Evolutionary conservation across 805 yeast species (phyloP).

Genomic region (Saccharomycopsis oosterbeekiorum): DNA sequence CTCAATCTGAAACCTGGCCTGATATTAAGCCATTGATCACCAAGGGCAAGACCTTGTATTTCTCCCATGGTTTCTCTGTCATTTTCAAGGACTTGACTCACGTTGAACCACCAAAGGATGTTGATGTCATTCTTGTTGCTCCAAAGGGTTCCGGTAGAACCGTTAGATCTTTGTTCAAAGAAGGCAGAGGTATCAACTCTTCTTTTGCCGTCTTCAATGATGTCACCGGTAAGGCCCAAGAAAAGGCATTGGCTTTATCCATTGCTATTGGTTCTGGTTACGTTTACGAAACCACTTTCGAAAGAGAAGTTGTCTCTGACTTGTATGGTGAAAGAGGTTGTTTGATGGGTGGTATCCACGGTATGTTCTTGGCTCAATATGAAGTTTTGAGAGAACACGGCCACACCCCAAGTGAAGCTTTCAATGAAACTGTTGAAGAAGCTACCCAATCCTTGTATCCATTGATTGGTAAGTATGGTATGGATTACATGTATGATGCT

Average conservation of each 20-base stretch:
- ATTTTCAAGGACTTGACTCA: conserved; percentile 96
- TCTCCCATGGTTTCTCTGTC: conserved; percentile 99
- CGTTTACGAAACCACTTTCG: conserved; percentile 99
- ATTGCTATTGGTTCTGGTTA: conserved; percentile 99
- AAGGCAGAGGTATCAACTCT: conserved; percentile 99
- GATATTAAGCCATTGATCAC: conserved; percentile 82
- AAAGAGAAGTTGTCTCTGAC: conserved; percentile 98
- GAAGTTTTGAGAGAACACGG: conserved; percentile 99
- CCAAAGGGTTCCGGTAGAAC: conserved; percentile 99
- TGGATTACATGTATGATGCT: conserved; percentile 99
- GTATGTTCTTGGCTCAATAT: conserved; percentile 99
- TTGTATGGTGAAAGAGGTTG: conserved; percentile 99
- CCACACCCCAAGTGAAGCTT: conserved; percentile 99
- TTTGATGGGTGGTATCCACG: conserved; percentile 99
- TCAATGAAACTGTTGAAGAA: conserved; percentile 99
- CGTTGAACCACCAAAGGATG: conserved; percentile 89
- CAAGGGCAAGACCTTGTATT: conserved; percentile 95
- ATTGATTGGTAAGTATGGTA: conserved; percentile 97
- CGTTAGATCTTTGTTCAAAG: conserved; percentile 97
- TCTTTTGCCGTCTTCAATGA: conserved; percentile 99
- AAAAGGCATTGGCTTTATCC: conserved; percentile 96
- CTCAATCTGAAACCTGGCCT: conserved; percentile 98
- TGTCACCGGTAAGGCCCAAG: conserved; percentile 98
- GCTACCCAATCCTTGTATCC: conserved; percentile 99
- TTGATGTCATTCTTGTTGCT: conserved; percentile 97